Conservation (phyloP, 2,329 filamentous ascomycete genomes). For the Fusarium continuum region DNA sequence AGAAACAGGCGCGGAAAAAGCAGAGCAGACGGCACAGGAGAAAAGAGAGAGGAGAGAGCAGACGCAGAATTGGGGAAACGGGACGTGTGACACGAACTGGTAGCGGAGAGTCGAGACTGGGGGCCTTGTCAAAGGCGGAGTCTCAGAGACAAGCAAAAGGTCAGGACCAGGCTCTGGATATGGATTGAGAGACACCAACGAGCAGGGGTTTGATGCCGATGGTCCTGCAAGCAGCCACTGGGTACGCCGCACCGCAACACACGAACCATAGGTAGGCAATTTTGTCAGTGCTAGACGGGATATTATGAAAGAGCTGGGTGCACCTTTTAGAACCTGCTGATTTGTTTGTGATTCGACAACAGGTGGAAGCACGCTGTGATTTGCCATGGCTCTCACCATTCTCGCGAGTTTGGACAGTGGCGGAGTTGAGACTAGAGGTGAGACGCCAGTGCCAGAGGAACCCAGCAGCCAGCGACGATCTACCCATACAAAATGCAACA, state of each 20-base stretch:
- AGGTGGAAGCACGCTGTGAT: background rate
- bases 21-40: conserved; percentile 29
- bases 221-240: conserved; percentile 34
- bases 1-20: conserved; percentile 37
- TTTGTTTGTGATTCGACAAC: conserved; percentile 19
- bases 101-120: conserved; percentile 28
- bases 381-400: background rate
- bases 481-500: conserved; percentile 16
- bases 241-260: conserved; percentile 13
- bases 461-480: conserved; percentile 18
- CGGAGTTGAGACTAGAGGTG: conserved; percentile 26
- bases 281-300: conserved; percentile 6
- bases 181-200: conserved; percentile 28
- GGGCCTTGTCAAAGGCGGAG: conserved; percentile 34
- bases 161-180: conserved; percentile 11
- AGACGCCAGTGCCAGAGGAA: conserved; percentile 15
- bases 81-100: conserved; percentile 28
- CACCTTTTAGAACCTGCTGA: background rate
- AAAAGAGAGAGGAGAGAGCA: conserved; percentile 31
- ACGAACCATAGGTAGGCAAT: conserved; percentile 20
- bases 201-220: conserved; percentile 29
- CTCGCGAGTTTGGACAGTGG: conserved; percentile 31
- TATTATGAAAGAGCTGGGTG: background rate
- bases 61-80: conserved; percentile 29
- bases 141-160: conserved; percentile 33